Base-by-base conservation (phyloP, 2,329 filamentous ascomycete species). In the Chrysosphaeria jannelii region DNA sequence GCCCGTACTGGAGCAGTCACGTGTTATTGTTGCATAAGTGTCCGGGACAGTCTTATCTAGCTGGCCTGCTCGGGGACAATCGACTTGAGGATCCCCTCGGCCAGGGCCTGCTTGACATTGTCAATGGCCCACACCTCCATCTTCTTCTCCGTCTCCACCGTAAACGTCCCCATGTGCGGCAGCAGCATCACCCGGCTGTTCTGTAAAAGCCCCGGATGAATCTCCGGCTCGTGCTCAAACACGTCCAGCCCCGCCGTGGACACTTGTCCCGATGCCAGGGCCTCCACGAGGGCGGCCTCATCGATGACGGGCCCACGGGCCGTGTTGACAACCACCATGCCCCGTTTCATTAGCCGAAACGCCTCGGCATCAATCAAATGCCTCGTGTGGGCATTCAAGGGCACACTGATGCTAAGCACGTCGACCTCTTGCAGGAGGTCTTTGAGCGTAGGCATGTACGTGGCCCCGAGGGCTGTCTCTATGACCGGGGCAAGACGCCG, bases 161-260 rank as follows among this genome's bases (percentile, higher is more conserved):
- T 81, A 53, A 59, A 76, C 0, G 76, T 88, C 0, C 75, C 75
- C 70, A 88, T 72, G 41, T 88, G 76, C 24, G 76, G 76, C 17
- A 88, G 46, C 14, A 89, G 50, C 34, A 81, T 50, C 12, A 74
- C 71, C 33, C 61, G 57, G 3, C 60, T 59, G 37, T 81, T 79
- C 10, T 47, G 45, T 9, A 79, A 33, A 20, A 88, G 47, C 1
- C 67, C 70, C 0, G 63, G 64, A 36, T 85, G 71, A 14, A 88
- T 47, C 27, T 58, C 51, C 2, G 54, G 55, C 34, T 61, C 55
- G 33, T 50, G 30, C 22, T 51, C 48, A 35, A 54, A 50, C 8
- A 60, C 54, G 35, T 58, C 55, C 18, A 58, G 32, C 0, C 50
- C 54, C 2, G 47, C 52, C 3, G 48, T 44, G 2, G 36, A 34